Base-by-base conservation (phyloP, 495 filamentous ascomycete genomes). In the Podospora appendiculata region DNA sequence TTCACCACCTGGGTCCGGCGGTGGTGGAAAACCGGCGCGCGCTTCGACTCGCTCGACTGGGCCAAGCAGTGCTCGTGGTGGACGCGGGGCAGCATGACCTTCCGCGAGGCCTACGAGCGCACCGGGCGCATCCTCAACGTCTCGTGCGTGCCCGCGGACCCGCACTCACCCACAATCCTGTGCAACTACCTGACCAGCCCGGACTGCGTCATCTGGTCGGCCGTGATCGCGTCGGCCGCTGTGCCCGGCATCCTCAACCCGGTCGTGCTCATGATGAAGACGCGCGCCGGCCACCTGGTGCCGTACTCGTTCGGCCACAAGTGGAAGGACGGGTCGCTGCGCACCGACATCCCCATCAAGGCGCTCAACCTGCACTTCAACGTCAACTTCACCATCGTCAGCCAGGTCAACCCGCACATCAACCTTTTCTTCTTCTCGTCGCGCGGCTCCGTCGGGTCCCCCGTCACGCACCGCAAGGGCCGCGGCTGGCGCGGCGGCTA, bases 401-500 rank as follows among this genome's bases (percentile, higher is more conserved):
- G 82, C 49, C 93, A 98, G 69, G 92, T 96, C 33, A 98, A 98
- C 64, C 93, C 94, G 1, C 93, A 97, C 64, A 87, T 98, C 68
- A 96, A 95, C 59, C 80, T 96, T 14, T 97, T 98, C 77, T 96
- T 98, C 76, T 98, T 97, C 75, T 92, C 87, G 33, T 91, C 90
- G 4, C 81, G 94, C 36, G 93, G 93, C 12, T 82, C 85, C 1
- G 90, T 97, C 41, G 93, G 93, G 34, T 83, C 88, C 19, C 93
- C 93, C 25, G 93, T 98, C 35, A 96, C 93, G 0, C 93, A 98
- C 66, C 87, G 93, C 42, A 84, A 82, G 53, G 93, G 93, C 7
- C 87, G 91, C 36, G 93, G 93, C 48, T 98, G 93, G 93, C 84
- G 93, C 34, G 93, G 93, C 38, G 93, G 93, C 3, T 98, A 91